phyloP scores from a whole-genome alignment of 2,329 filamentous ascomycete species.

The Dothiorella sarmentorum region DNA sequence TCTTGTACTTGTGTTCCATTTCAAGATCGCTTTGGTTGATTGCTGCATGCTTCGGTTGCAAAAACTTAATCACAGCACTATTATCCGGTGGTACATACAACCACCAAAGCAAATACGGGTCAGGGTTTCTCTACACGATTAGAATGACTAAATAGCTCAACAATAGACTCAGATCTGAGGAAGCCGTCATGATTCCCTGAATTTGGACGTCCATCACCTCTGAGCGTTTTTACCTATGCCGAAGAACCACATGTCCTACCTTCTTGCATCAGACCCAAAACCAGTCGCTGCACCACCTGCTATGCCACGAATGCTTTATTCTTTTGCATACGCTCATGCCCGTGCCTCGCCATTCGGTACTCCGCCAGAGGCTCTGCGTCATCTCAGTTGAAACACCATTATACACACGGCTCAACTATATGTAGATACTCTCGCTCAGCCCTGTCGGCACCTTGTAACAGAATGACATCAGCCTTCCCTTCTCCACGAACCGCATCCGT shows the following conservation, averaged over 20 bases:
- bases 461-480: too few relatives aligned
- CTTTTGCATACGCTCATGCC: neutral
- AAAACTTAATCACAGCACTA: neutral
- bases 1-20: neutral
- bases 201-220: neutral
- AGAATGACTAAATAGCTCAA: neutral
- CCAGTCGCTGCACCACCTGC: neutral
- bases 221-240: neutral
- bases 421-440: constrained; percentile 4
- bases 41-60: neutral
- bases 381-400: constrained; percentile 1
- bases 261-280: neutral
- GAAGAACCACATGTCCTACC: neutral
- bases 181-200: neutral
- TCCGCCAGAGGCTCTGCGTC: neutral
- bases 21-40: neutral
- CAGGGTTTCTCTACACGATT: neutral
- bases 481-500: neutral
- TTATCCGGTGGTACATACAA: neutral
- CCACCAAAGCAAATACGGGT: neutral
- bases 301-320: neutral
- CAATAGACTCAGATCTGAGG: neutral
- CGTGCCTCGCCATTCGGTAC: neutral
- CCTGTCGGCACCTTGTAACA: neutral
- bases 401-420: constrained; percentile 4